A percentile compares a stretch with the other conserved stretches of the same genome.
Conservation (phyloP, 2,329 filamentous ascomycete species). For the Alternaria sp. region DNA sequence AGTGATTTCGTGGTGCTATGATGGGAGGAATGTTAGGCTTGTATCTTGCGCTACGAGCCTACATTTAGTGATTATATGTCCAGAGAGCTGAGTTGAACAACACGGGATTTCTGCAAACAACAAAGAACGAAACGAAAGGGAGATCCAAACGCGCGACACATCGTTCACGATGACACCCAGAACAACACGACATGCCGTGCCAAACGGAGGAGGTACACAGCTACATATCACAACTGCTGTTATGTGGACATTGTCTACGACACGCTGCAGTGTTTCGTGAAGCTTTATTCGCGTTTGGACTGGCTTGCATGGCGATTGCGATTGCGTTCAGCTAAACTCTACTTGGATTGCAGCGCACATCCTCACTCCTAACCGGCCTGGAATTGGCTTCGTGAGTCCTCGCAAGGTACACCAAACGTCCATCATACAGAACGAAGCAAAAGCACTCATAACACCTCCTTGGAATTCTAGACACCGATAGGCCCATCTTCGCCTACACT, state of each 20-base stretch:
- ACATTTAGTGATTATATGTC: neutral
- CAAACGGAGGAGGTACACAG: neutral
- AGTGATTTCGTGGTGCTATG: neutral
- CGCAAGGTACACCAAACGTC: neutral
- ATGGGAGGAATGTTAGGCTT: neutral
- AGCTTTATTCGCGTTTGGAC: neutral
- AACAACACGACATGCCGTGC: neutral
- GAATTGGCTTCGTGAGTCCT: neutral
- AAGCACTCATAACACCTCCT: neutral
- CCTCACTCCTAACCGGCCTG: neutral
- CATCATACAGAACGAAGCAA: neutral
- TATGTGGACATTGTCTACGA: neutral
- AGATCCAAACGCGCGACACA: neutral
- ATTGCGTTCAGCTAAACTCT: neutral
- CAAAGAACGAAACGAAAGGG: slow-evolving; percentile 1
- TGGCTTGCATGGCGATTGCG: neutral
- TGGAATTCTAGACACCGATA: neutral
- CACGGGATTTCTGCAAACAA: neutral
- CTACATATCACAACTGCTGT: neutral
- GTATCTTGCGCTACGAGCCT: neutral
- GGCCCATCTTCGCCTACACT: neutral
- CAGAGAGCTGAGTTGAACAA: neutral
- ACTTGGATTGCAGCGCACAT: neutral
- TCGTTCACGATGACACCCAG: neutral
- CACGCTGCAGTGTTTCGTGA: neutral